Evolutionary conservation across 2,329 filamentous ascomycete species (phyloP), one percentile per base, ranked within the genome.

Genomic region (Penicillium sp.): DNA sequence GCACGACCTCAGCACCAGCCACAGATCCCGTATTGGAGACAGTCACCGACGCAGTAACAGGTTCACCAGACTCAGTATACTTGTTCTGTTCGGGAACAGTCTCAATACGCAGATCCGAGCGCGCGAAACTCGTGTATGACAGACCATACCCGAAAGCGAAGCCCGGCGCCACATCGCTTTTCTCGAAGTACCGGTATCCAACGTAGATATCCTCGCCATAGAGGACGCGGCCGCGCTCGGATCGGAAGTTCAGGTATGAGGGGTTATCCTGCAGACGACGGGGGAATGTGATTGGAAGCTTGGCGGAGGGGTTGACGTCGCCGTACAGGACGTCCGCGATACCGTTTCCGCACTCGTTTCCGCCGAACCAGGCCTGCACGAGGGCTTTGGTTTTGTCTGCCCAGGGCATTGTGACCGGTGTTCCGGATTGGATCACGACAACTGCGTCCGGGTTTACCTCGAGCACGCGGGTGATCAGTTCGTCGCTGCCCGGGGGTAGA

Each of bases 171-270:
- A 85, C 80, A 37, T 86, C 80, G n/a, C 83, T 81, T 66, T 84
- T 87, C 69, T 94, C 90, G 72, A 91, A 94, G 78, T 87, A 91
- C 23, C 89, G 82, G 76, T 94, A 94, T 4, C 90, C 90, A 38
- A 93, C 81, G 71, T 91, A 93, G 46, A 94, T 80, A 60, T 91
- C 90, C 73, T 94, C 90, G 47, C 89, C 89, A 69, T 93, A 94
- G 1, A 91, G 77, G 0, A 88, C 86, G 57, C 88, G 83, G 45
- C 89, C 84, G 37, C 86, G 85, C 72, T 93, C 89, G 13, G 83
- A 83, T 38, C 82, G 78, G 73, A 87, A 93, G 78, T 91, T 93
- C 66, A 91, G 80, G 75, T 87, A 92, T 0, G 88, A 84, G 1
- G 90, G 90, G 60, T 89, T 91, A 67, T 92, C 87, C 68, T 88